Evolutionary conservation across 257 asterid species (phyloP).

Genomic region (Forsythia viridissima): DNA sequence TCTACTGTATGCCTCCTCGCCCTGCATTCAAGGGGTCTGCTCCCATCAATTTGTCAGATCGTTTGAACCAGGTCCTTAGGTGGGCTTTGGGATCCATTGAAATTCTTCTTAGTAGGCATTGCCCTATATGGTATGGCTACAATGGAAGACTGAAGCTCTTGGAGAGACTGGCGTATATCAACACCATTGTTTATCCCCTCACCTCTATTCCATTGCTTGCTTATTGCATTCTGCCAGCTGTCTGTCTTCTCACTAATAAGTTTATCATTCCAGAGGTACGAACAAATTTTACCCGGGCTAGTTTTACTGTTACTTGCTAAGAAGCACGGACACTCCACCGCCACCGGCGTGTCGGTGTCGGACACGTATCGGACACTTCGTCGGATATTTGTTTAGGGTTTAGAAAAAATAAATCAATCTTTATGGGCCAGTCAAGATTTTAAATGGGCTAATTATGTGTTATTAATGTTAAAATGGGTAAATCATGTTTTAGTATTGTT

Average conservation of each 20-base stretch:
- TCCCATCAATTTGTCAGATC: constrained; percentile 60
- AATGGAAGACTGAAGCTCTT: constrained; percentile 47
- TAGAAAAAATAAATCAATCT: no score
- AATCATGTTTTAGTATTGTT: no score
- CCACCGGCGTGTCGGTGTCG: no score
- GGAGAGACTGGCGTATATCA: constrained; percentile 56
- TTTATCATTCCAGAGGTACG: constrained; percentile 59
- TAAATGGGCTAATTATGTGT: no score
- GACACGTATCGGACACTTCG: no score
- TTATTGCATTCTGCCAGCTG: constrained; percentile 54
- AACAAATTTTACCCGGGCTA: background rate
- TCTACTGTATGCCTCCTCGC: constrained; percentile 62
- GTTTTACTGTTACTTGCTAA: background rate
- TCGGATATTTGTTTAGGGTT: no score
- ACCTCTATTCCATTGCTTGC: constrained; percentile 55
- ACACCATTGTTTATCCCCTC: constrained; percentile 62
- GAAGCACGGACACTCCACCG: no score
- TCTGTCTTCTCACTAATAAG: constrained; percentile 59
- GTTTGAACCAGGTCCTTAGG: constrained; percentile 58
- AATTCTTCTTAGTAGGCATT: constrained; percentile 57
- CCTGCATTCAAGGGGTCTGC: constrained; percentile 63
- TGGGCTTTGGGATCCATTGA: constrained; percentile 63
- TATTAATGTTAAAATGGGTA: no score
- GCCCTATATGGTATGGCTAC: constrained; percentile 63
- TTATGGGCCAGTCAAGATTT: no score